These are phyloP conservation scores for Teratosphaeria epicoccoides DNA, from an alignment of 2,329 filamentous ascomycete species.

Conservation along the genomic window DNA sequence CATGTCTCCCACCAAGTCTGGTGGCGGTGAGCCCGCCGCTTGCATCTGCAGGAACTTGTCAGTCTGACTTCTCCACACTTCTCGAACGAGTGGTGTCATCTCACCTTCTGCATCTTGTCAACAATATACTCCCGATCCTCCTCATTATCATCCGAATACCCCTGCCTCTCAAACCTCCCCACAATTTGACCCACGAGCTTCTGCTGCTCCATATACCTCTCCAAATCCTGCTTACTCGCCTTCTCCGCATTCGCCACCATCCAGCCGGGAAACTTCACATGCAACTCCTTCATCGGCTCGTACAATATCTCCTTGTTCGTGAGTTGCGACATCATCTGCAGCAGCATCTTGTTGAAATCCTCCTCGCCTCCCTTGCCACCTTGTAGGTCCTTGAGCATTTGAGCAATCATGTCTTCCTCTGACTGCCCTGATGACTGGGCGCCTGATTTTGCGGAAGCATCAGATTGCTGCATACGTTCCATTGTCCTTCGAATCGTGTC, in stretches of 20 bases:
- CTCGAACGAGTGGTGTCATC: constrained; percentile 17
- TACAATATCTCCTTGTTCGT: constrained; percentile 98
- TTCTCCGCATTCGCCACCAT: constrained; percentile 67
- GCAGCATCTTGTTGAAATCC: constrained; percentile 86
- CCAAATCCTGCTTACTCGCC: constrained; percentile 66
- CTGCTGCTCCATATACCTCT: constrained; percentile 73
- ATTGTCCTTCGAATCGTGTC: constrained; percentile 90
- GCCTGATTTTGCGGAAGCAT: constrained; percentile 72
- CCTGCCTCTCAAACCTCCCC: constrained; percentile 69
- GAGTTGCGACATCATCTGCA: constrained; percentile 98
- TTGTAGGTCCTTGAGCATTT: constrained; percentile 79
- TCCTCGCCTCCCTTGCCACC: constrained; percentile 50
- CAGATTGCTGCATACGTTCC: constrained; percentile 88
- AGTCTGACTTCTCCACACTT: not conserved
- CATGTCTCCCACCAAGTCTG: constrained; percentile 85
- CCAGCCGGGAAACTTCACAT: constrained; percentile 88
- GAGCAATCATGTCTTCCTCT: constrained; percentile 74
- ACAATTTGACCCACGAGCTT: constrained; percentile 76
- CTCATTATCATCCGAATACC: constrained; percentile 72
- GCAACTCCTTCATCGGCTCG: constrained; percentile 94
- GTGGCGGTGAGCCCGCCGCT: constrained; percentile 79
- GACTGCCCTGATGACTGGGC: constrained; percentile 48
- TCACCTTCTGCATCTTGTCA: constrained; percentile 93
- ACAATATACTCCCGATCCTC: constrained; percentile 85
- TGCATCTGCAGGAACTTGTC: constrained; percentile 66